These are phyloP conservation scores for Xerocomellus intermedius DNA, from an alignment of 768 basidiomycete genomes.

Conservation along the genomic window DNA sequence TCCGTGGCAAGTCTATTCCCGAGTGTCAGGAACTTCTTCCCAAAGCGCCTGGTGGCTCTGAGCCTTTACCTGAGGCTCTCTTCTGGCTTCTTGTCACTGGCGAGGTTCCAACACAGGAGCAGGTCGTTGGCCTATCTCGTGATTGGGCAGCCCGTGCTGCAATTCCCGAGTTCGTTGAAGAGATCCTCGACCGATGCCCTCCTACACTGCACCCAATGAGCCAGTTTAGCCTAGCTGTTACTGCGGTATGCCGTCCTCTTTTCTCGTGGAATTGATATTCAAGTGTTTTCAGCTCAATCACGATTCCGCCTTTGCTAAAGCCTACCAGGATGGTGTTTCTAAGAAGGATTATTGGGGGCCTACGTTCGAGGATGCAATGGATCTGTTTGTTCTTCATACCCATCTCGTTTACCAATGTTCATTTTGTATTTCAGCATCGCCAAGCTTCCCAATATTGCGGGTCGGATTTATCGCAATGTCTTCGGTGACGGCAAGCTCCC, in stretches of 20 bases:
- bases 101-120: slow-evolving; percentile 88
- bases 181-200: slow-evolving; percentile 90
- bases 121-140: slow-evolving; percentile 79
- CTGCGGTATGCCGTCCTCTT: slow-evolving; percentile 57
- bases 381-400: slow-evolving; percentile 50
- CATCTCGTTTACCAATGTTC: neutral
- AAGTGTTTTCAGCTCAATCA: slow-evolving; percentile 67
- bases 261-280: neutral
- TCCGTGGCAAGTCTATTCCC: slow-evolving; percentile 94
- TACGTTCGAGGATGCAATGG: slow-evolving; percentile 87
- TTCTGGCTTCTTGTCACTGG: slow-evolving; percentile 97
- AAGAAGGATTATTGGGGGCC: slow-evolving; percentile 99
- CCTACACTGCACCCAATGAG: slow-evolving; percentile 98
- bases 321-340: slow-evolving; percentile 86
- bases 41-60: slow-evolving; percentile 82
- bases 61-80: slow-evolving; percentile 90
- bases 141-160: slow-evolving; percentile 95
- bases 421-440: slow-evolving; percentile 64
- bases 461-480: slow-evolving; percentile 86
- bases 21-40: slow-evolving; percentile 86
- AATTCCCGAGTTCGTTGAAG: slow-evolving; percentile 94
- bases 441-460: slow-evolving; percentile 95
- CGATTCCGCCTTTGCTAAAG: slow-evolving; percentile 94
- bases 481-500: slow-evolving; percentile 87
- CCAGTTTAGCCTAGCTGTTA: slow-evolving; percentile 95